phyloP scores from a whole-genome alignment of 176 grass and related monocot species.

The Rhynchospora tenuis region DNA sequence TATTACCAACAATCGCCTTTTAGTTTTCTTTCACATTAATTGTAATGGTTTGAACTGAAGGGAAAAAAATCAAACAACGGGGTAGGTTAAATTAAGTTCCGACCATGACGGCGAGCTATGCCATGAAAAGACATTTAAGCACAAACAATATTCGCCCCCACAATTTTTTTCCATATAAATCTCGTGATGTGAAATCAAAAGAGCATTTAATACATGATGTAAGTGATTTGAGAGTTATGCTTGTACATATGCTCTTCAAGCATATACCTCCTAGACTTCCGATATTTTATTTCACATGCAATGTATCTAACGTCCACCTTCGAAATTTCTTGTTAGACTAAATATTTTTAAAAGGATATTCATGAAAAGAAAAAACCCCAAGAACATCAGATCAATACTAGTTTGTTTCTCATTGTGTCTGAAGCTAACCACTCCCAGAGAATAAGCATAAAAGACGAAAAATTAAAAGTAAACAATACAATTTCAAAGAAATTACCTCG shows the following conservation, averaged over 20 bases:
- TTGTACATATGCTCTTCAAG: background rate
- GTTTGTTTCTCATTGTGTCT: background rate
- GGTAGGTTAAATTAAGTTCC: background rate
- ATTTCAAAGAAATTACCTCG: slow-evolving; percentile 27
- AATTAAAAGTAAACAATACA: background rate
- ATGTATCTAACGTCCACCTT: background rate
- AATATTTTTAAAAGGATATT: background rate
- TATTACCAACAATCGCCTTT: background rate
- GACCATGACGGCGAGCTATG: background rate
- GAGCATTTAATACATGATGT: background rate
- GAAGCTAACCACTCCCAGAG: background rate
- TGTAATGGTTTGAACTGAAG: background rate
- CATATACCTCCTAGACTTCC: background rate
- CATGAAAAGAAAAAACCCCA: background rate
- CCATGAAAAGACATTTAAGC: background rate
- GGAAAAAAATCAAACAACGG: background rate
- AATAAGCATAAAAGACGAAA: background rate
- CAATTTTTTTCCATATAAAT: background rate
- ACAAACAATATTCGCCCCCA: background rate
- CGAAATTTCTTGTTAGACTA: background rate
- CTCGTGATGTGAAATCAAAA: background rate
- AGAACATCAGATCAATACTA: background rate
- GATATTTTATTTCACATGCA: background rate
- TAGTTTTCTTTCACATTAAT: background rate
- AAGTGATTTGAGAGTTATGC: background rate